Conservation (phyloP, 805 yeast species). For the Cyberlindnera mycetangii region DNA sequence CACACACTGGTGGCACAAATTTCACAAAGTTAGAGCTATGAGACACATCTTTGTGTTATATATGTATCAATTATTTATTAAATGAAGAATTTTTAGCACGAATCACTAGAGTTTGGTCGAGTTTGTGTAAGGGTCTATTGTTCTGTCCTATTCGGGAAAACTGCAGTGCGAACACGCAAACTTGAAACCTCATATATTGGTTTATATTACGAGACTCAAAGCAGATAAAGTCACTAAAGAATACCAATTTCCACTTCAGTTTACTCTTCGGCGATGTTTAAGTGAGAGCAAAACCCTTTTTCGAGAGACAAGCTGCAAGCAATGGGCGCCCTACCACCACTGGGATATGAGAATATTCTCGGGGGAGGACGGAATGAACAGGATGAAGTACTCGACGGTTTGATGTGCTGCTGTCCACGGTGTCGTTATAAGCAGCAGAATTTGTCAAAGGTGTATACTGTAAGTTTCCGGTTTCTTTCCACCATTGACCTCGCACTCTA, state of each 20-base stretch:
- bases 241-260: too few species aligned
- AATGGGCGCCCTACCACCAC: constrained; percentile 1
- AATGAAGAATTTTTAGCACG: background rate
- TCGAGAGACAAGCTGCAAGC: background rate
- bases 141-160: constrained; percentile 21
- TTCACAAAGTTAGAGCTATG: constrained; percentile 44
- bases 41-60: background rate
- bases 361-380: constrained; percentile 1
- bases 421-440: constrained; percentile 18
- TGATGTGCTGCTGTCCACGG: constrained; percentile 21
- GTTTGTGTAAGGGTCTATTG: constrained; percentile 12
- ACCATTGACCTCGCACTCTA: too few species aligned
- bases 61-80: background rate
- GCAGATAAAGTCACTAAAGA: too few species aligned
- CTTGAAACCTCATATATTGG: too few species aligned
- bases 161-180: background rate
- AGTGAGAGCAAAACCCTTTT: too few species aligned
- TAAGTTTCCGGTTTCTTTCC: too few species aligned
- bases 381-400: constrained; percentile 11
- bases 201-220: too few species aligned
- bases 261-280: too few species aligned
- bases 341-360: background rate
- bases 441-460: constrained; percentile 13
- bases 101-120: background rate
- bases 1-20: constrained; percentile 61